Evolutionary conservation across 2,329 filamentous ascomycete genomes (phyloP), one percentile per base, ranked within the genome.

Genomic region (Fusarium dlaminii): DNA sequence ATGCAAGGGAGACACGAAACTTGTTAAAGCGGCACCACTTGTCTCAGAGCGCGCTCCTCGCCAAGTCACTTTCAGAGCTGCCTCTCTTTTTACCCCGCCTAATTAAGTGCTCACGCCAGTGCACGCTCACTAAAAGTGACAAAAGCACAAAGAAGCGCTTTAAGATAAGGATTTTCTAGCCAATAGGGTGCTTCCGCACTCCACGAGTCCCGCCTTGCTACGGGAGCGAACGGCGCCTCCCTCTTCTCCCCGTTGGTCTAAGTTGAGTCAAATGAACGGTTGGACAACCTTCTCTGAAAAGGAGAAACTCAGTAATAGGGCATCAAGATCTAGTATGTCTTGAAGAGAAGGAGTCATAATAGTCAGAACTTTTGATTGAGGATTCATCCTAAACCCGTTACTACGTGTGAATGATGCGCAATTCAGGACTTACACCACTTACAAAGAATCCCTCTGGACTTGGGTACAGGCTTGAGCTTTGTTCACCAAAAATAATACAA

Each of bases 111-210:
- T 77, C 66, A 68, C 72, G 65, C 57, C 72, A 73, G 79, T 79
- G 78, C 73, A 70, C 70, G 36, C 49, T 74, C 79, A 74, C 79
- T 17, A 60, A 66, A 66, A 67, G 70, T 36, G 78, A 79, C 75
- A 71, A 67, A 55, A 67, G 51, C 62, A 62, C 59, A 71, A 6
- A n/a, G 45, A 42, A 54, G 65, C 48, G 67, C 70, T 66, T 57
- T 17, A 9, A 67, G 46, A 66, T 69, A 63, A 60, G 62, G 60
- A 42, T 22, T 32, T 8, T 9, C 29, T 5, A 20, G 3, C 77
- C 76, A 79, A 77, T 78, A 60, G 74, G 70, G 69, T 70, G 56
- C 58, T 74, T 74, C 67, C 62, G 65, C 65, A 42, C 54, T 39
- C 8, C 30, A 20, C 36, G 20, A 30, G 32, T 61, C 51, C 63